These are phyloP conservation scores for Centaurea solstitialis DNA, from an alignment of 129 eudicot genomes.

Conservation along the genomic window DNA sequence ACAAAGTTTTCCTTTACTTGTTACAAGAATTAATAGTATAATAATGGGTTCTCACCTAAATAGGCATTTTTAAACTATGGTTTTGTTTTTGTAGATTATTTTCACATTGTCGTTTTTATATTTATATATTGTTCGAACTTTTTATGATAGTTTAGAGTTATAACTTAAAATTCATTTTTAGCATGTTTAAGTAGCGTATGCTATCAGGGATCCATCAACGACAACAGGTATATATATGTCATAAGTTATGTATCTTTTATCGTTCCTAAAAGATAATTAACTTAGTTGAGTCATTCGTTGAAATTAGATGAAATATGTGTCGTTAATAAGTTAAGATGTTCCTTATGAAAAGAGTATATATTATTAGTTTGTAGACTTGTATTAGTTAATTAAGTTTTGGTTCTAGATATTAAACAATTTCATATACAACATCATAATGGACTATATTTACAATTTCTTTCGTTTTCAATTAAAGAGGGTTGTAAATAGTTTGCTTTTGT, in stretches of 20 bases:
- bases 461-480: neutral
- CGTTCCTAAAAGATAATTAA: neutral
- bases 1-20: neutral
- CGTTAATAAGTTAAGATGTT: neutral
- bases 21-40: neutral
- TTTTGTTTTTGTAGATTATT: neutral
- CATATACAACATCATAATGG: too few relatives aligned
- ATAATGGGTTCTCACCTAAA: neutral
- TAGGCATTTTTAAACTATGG: neutral
- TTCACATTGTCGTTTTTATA: neutral
- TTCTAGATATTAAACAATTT: too few relatives aligned
- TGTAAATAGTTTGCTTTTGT: neutral
- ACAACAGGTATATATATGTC: neutral
- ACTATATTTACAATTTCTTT: neutral
- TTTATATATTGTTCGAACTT: neutral
- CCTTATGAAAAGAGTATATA: neutral
- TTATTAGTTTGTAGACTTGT: too few relatives aligned
- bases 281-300: neutral
- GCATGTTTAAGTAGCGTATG: too few relatives aligned
- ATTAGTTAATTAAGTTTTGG: too few relatives aligned
- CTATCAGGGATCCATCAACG: neutral
- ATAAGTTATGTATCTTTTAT: too few relatives aligned
- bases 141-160: neutral
- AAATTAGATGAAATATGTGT: neutral
- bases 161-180: neutral